Percentiles rank a stretch among this genome's conserved stretches.
Conservation (phyloP, 1,284 basidiomycete genomes). For the Fomitopsis palustris region DNA sequence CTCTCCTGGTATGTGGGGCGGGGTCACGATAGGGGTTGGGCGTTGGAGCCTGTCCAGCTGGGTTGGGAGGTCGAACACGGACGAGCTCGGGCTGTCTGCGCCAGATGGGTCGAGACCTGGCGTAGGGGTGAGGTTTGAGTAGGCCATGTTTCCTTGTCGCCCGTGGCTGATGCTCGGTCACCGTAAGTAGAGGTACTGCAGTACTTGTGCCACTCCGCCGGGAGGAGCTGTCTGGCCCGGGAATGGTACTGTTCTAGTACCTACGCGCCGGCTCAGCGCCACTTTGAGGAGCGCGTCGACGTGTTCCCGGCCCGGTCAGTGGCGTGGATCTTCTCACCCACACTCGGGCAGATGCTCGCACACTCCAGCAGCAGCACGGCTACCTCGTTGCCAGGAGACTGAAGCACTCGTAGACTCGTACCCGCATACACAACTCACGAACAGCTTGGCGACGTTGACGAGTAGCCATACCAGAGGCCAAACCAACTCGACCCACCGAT, state of each 20-base stretch:
- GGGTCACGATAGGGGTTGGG: no score
- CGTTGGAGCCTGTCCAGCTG: slow-evolving; percentile 25
- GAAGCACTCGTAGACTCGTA: not conserved
- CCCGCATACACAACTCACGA: not conserved
- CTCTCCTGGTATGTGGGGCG: not conserved
- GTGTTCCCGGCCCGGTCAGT: no score
- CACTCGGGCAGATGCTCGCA: not conserved
- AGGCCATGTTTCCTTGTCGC: slow-evolving; percentile 12
- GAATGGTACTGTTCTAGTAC: no score
- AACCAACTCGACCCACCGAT: no score
- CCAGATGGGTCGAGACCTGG: slow-evolving; percentile 12
- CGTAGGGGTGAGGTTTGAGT: slow-evolving; percentile 16
- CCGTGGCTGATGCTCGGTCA: no score
- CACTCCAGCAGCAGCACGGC: not conserved
- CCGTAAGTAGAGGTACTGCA: no score
- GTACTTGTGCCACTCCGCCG: no score
- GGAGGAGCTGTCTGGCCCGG: no score
- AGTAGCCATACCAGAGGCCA: no score
- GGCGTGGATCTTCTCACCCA: not conserved
- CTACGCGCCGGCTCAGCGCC: no score
- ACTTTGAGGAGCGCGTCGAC: no score
- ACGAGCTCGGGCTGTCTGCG: slow-evolving; percentile 58
- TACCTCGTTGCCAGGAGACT: not conserved
- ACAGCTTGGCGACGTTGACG: not conserved
- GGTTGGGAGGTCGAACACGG: slow-evolving; percentile 67